phyloP scores from a whole-genome alignment of 2,329 filamentous ascomycete species.

The Achaetomium macrosporum region DNA sequence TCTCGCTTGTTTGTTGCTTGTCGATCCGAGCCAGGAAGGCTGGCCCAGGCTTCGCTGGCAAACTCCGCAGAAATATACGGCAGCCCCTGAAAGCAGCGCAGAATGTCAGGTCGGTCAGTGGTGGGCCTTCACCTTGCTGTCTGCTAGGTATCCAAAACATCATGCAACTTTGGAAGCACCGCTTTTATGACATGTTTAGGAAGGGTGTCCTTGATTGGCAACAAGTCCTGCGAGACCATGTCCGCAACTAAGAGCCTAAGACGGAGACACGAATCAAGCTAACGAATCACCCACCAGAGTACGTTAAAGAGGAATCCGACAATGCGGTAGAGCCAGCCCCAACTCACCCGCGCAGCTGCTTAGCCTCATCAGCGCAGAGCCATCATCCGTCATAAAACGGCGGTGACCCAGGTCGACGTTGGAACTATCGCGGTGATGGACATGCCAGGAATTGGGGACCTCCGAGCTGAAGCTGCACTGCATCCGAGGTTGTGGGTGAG shows the following conservation, averaged over 20 bases:
- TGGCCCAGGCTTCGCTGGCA: constrained; percentile 7
- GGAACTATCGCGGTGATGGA: constrained; percentile 5
- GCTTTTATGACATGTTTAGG: constrained; percentile 8
- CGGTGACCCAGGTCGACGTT: not conserved
- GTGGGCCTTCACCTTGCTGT: constrained; percentile 1
- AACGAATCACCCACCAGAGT: too few relatives aligned
- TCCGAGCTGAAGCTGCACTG: not conserved
- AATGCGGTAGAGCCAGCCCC: not conserved
- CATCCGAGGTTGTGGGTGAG: not conserved
- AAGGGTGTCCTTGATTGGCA: not conserved
- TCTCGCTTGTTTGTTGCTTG: constrained; percentile 6
- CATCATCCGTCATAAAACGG: constrained; percentile 3
- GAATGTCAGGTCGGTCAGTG: not conserved
- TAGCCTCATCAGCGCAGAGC: not conserved
- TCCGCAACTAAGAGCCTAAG: too few relatives aligned
- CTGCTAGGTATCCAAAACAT: too few relatives aligned
- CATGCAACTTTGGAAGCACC: too few relatives aligned
- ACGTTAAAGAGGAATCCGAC: not conserved
- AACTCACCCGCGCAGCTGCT: not conserved
- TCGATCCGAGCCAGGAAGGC: constrained; percentile 8
- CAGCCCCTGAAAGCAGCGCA: constrained; percentile 10
- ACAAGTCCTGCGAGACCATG: not conserved
- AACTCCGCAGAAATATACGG: constrained; percentile 11
- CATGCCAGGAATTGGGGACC: constrained; percentile 14
- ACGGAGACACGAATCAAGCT: too few relatives aligned